A percentile compares a stretch with the other conserved stretches of the same genome.
phyloP scores from a whole-genome alignment of 225 moss, liverwort and hornwort genomes.

The Straminergon stramineum region DNA sequence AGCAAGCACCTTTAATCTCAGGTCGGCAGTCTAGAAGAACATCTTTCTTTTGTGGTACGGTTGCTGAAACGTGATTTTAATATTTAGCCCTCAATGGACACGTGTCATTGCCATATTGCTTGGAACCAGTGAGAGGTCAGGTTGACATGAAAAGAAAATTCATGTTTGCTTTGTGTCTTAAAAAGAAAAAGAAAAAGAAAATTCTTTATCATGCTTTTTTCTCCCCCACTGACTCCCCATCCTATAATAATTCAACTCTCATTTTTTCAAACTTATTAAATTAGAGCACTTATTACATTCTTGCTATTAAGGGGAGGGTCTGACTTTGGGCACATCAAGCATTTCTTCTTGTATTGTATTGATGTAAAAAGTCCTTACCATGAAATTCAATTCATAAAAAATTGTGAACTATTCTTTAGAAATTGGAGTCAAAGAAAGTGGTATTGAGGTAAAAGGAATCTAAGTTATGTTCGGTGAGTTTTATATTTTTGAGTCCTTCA shows the following conservation, averaged over 20 bases:
- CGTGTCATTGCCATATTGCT: background rate
- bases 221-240: background rate
- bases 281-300: background rate
- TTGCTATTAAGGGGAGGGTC: background rate
- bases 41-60: too few species aligned
- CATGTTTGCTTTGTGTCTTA: too few species aligned
- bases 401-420: background rate
- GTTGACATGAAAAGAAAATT: background rate
- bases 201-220: background rate
- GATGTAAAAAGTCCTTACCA: background rate
- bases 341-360: background rate
- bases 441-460: accelerated
- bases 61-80: background rate
- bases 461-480: background rate
- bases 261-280: background rate
- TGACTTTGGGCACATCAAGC: background rate
- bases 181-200: too few species aligned
- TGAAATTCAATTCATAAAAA: background rate
- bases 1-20: background rate
- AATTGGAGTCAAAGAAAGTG: background rate
- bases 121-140: background rate
- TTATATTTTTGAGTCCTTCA: background rate
- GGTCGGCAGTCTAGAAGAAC: background rate
- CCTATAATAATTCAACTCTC: too few species aligned
- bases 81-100: background rate